Conservation (phyloP, 768 basidiomycete species). For the Leccinum aurantiacum region DNA sequence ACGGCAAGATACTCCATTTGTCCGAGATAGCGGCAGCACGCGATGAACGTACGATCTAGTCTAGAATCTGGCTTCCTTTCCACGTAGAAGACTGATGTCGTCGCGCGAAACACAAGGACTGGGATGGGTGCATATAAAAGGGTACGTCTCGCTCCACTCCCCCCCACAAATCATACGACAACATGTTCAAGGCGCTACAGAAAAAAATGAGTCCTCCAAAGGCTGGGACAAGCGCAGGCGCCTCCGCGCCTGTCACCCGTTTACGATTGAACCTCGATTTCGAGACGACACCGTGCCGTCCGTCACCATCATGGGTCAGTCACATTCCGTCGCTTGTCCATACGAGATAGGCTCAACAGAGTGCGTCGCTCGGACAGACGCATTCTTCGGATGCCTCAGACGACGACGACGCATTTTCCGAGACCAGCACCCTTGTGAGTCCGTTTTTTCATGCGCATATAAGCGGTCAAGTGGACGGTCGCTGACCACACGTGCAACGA, state of each 20-base stretch:
- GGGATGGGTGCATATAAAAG: background rate
- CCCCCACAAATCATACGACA: background rate
- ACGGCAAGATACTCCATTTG: background rate
- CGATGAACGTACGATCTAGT: background rate
- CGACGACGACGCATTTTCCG: conserved; percentile 2
- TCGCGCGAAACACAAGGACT: background rate
- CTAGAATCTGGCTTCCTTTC: background rate
- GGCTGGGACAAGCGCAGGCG: background rate
- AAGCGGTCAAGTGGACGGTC: background rate
- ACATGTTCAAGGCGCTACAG: background rate
- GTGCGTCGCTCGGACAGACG: background rate
- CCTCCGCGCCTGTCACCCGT: background rate
- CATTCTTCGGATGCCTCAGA: background rate
- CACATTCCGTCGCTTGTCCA: background rate
- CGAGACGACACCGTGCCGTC: background rate
- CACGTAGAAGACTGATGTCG: background rate
- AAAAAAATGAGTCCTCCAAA: background rate
- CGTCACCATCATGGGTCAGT: background rate
- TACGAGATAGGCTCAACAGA: background rate
- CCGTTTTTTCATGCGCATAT: background rate
- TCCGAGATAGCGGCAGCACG: background rate
- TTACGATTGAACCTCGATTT: background rate
- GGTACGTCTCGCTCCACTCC: background rate
- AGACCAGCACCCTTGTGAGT: conserved; percentile 19
- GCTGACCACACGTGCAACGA: background rate